Evolutionary conservation across 805 yeast genomes (phyloP).

Genomic region (Metschnikowia rubicola): DNA sequence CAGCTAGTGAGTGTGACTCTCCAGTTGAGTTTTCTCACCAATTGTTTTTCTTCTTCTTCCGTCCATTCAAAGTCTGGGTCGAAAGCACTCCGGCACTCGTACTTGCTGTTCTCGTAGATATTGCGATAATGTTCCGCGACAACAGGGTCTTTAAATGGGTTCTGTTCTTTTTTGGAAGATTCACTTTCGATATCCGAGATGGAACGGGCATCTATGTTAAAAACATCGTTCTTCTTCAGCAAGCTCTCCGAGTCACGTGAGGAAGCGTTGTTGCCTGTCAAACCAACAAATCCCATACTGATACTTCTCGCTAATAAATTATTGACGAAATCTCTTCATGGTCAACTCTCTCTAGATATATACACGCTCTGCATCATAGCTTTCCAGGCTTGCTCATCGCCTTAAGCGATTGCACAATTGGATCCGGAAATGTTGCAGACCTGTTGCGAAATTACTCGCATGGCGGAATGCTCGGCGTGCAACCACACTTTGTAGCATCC

Average conservation of each 20-base stretch:
- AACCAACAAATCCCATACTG: constrained; percentile 8
- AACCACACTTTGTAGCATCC: too few species aligned
- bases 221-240: neutral
- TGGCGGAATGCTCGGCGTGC: too few species aligned
- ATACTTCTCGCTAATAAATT: too few species aligned
- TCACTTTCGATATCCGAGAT: constrained; percentile 14
- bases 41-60: constrained; percentile 44
- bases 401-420: neutral
- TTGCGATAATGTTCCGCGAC: constrained; percentile 44
- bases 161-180: neutral
- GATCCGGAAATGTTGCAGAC: neutral
- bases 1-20: constrained; percentile 57
- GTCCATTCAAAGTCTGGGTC: constrained; percentile 60
- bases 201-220: constrained; percentile 25
- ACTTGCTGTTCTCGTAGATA: constrained; percentile 45
- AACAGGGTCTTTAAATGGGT: constrained; percentile 40
- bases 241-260: constrained; percentile 4
- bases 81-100: constrained; percentile 53
- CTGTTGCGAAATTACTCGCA: neutral
- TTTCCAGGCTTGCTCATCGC: neutral
- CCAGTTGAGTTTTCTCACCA: constrained; percentile 52
- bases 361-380: too few species aligned
- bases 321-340: neutral
- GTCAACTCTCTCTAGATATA: too few species aligned
- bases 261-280: neutral